Conservation (phyloP, 2,329 filamentous ascomycete genomes). For the Westerdykella aurantiaca region DNA sequence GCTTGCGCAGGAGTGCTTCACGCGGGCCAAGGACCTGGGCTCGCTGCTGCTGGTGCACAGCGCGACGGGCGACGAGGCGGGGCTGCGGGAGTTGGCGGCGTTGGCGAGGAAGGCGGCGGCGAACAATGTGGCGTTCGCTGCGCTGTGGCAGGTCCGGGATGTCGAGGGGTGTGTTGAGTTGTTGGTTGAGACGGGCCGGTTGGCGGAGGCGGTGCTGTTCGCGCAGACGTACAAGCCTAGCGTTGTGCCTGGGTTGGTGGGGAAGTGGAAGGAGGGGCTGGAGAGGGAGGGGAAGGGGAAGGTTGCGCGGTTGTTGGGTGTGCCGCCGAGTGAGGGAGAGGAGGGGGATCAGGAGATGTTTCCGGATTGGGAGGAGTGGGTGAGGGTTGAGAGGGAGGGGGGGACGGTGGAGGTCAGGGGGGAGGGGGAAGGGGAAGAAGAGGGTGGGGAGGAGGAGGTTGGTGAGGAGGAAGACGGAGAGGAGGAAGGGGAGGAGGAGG, state of each 20-base stretch:
- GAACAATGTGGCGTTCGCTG: constrained; percentile 91
- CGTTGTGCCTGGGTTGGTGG: constrained; percentile 60
- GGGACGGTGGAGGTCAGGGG: constrained; percentile 40
- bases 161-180: constrained; percentile 75
- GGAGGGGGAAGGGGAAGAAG: constrained; percentile 16
- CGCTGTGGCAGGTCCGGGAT: constrained; percentile 81
- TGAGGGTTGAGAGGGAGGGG: constrained; percentile 72
- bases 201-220: constrained; percentile 84
- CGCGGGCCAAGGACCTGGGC: constrained; percentile 81
- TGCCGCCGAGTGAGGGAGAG: constrained; percentile 61
- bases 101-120: constrained; percentile 71
- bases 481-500: constrained; percentile 25
- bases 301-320: constrained; percentile 74
- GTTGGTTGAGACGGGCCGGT: constrained; percentile 69
- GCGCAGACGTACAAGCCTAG: constrained; percentile 94
- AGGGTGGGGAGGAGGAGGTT: constrained; percentile 28
- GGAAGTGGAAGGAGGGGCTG: constrained; percentile 74
- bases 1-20: constrained; percentile 89
- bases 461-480: constrained; percentile 23
- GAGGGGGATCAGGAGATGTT: constrained; percentile 70
- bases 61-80: constrained; percentile 71
- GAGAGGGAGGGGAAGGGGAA: constrained; percentile 82
- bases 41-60: constrained; percentile 84
- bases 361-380: constrained; percentile 90
- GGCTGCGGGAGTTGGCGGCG: constrained; percentile 63